phyloP scores from a whole-genome alignment of 2,329 filamentous ascomycete species.

The Botrytis squamosa region DNA sequence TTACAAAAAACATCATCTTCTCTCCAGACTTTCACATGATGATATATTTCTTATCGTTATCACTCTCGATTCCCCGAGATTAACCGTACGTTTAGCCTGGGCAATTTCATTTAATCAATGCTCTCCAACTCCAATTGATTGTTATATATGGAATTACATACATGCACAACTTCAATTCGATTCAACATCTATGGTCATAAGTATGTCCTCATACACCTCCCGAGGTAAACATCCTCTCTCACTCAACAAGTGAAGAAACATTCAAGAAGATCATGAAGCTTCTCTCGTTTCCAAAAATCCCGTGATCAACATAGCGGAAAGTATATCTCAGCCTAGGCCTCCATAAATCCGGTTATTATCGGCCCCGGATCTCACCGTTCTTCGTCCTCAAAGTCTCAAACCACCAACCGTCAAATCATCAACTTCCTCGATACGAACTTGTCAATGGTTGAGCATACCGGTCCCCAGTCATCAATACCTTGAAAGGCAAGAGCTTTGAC shows the following conservation, averaged over 20 bases:
- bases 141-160: background rate
- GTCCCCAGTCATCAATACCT: background rate
- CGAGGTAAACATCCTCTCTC: background rate
- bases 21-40: background rate
- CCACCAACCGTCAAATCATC: background rate
- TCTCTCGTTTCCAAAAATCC: background rate
- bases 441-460: background rate
- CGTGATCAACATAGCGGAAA: background rate
- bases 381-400: background rate
- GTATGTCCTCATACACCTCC: background rate
- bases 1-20: background rate
- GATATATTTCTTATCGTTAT: background rate
- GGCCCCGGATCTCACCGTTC: conserved; percentile 14
- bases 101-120: background rate
- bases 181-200: background rate
- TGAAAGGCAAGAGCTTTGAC: conserved; percentile 16
- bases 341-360: conserved; percentile 8
- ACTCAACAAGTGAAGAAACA: background rate
- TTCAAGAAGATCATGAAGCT: background rate
- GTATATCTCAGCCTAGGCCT: background rate
- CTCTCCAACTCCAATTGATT: background rate
- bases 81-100: background rate
- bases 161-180: background rate
- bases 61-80: background rate
- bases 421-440: background rate